phyloP scores from a whole-genome alignment of 768 basidiomycete genomes.

The Boletus patriciae region DNA sequence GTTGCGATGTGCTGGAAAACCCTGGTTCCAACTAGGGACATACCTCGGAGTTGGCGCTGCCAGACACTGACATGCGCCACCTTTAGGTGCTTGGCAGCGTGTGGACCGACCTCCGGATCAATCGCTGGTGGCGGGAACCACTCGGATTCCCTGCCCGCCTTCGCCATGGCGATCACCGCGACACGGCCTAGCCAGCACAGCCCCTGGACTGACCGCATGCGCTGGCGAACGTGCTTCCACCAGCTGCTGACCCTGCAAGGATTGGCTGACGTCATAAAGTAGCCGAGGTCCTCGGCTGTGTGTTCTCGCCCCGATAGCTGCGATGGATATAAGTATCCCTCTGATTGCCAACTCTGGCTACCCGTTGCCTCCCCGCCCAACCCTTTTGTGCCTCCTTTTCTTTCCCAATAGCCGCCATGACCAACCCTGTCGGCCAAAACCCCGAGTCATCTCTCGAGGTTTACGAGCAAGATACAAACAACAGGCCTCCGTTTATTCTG shows the following conservation, averaged over 20 bases:
- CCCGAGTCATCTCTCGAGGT: constrained; percentile 23
- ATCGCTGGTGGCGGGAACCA: not conserved
- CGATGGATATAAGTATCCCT: constrained; percentile 2
- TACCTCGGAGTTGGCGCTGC: too few relatives aligned
- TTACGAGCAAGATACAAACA: constrained; percentile 29
- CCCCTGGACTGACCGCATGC: not conserved
- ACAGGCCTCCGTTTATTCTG: constrained; percentile 41
- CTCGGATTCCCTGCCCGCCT: not conserved
- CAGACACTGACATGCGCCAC: too few relatives aligned
- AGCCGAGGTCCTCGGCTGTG: not conserved
- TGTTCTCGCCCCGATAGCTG: not conserved
- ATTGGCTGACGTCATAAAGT: not conserved
- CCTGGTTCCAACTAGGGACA: too few relatives aligned
- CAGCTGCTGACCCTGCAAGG: not conserved
- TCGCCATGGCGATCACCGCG: constrained; percentile 12
- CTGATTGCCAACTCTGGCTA: not conserved
- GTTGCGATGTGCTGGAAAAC: too few relatives aligned
- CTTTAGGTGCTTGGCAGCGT: not conserved
- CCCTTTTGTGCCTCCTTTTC: too few relatives aligned
- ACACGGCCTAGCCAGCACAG: not conserved
- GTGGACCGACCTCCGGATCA: too few relatives aligned
- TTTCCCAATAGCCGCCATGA: constrained; percentile 12
- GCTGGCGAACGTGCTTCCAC: constrained; percentile 15
- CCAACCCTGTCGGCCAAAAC: not conserved
- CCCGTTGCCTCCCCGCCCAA: not conserved